phyloP scores from a whole-genome alignment of 805 yeast species.

The Pichia paraexigua region DNA sequence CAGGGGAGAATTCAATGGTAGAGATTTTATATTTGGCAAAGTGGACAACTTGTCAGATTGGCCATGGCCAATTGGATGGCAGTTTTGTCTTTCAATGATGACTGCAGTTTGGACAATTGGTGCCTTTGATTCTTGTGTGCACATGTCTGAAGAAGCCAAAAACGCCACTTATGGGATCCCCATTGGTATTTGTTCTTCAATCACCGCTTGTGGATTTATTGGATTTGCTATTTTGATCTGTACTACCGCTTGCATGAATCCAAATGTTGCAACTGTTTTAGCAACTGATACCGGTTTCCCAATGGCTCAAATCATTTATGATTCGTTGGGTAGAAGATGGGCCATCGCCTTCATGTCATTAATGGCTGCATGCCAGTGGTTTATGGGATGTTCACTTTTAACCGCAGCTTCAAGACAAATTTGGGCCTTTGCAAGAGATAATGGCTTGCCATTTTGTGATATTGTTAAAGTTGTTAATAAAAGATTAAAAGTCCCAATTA shows the following conservation, averaged over 20 bases:
- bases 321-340: constrained; percentile 55
- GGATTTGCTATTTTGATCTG: constrained; percentile 51
- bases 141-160: constrained; percentile 61
- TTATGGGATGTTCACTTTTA: constrained; percentile 56
- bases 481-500: constrained; percentile 47
- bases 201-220: constrained; percentile 44
- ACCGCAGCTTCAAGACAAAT: constrained; percentile 63
- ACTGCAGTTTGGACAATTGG: constrained; percentile 70
- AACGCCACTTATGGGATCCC: constrained; percentile 57
- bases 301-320: constrained; percentile 53
- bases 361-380: constrained; percentile 50
- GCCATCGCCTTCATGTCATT: constrained; percentile 54
- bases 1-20: constrained; percentile 34
- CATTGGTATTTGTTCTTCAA: constrained; percentile 51
- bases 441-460: constrained; percentile 55
- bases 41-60: constrained; percentile 43
- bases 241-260: constrained; percentile 44
- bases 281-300: constrained; percentile 46
- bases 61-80: constrained; percentile 57
- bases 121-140: constrained; percentile 62
- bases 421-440: constrained; percentile 71
- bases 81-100: constrained; percentile 37
- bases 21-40: constrained; percentile 45
- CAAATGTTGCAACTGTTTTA: constrained; percentile 35
- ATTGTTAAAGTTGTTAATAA: constrained; percentile 48